Evolutionary conservation across 164 flowering plant species (phyloP).

Genomic region (Amborella trichopoda): DNA sequence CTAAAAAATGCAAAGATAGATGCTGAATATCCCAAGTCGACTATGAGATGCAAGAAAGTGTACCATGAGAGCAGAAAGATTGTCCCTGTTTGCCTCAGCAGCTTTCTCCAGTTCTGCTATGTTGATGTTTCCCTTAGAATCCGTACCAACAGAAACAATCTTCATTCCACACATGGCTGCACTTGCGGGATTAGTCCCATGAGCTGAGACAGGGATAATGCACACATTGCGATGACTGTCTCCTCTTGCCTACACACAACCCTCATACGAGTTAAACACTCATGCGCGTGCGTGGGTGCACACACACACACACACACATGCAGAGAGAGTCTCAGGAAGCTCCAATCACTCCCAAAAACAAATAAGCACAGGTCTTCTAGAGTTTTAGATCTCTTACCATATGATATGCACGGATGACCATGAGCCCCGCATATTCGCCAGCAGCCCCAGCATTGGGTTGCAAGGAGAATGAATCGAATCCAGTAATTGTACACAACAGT

Average conservation of each 20-base stretch:
- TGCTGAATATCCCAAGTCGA: background rate
- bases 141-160: constrained; percentile 90
- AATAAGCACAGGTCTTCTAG: background rate
- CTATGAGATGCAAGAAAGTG: background rate
- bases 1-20: too few species aligned
- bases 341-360: background rate
- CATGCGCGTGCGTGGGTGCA: too few species aligned
- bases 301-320: too few species aligned
- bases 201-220: constrained; percentile 97
- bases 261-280: background rate
- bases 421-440: constrained; percentile 97
- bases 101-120: constrained; percentile 85
- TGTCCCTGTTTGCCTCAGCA: constrained; percentile 78
- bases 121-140: constrained; percentile 97
- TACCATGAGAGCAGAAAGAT: constrained; percentile 94
- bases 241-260: constrained; percentile 69
- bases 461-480: constrained; percentile 95
- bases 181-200: constrained; percentile 99
- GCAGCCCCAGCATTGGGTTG: constrained; percentile 99
- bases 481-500: constrained; percentile 80
- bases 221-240: constrained; percentile 90
- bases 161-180: constrained; percentile 99
- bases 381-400: constrained; percentile 30
- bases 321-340: too few species aligned
- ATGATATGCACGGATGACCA: constrained; percentile 99